A percentile compares a stretch with the other conserved stretches of the same genome.
Evolutionary conservation across 306 rosid species (phyloP).

Genomic region (Crataegus laevigata): DNA sequence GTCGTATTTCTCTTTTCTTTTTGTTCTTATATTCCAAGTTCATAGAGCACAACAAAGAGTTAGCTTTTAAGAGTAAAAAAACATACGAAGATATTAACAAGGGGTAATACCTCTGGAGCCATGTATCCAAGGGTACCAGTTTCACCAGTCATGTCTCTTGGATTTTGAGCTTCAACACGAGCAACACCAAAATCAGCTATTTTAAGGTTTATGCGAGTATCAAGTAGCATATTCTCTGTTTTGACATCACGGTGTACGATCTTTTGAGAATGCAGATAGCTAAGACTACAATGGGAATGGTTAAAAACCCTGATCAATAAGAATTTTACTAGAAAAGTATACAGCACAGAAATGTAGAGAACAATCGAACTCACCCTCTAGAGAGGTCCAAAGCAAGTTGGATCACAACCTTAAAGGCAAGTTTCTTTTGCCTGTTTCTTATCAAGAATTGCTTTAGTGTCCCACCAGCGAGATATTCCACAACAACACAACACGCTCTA

Average conservation of each 20-base stretch:
- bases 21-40: not conserved
- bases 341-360: not conserved
- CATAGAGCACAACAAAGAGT: not conserved
- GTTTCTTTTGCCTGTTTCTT: slow-evolving; percentile 45
- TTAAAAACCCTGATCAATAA: not conserved
- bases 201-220: slow-evolving; percentile 26
- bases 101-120: slow-evolving; percentile 64
- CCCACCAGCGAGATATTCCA: slow-evolving; percentile 53
- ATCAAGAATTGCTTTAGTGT: slow-evolving; percentile 50
- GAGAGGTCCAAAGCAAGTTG: slow-evolving; percentile 61
- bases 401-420: slow-evolving; percentile 46
- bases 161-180: slow-evolving; percentile 73
- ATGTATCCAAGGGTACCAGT: slow-evolving; percentile 81
- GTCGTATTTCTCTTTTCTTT: not conserved
- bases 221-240: slow-evolving; percentile 61
- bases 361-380: slow-evolving; percentile 42
- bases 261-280: slow-evolving; percentile 62
- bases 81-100: not conserved
- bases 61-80: not conserved
- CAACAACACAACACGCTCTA: slow-evolving; percentile 66
- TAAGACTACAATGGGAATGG: slow-evolving; percentile 35
- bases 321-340: not conserved
- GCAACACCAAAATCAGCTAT: slow-evolving; percentile 80
- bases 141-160: slow-evolving; percentile 77
- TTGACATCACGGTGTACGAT: slow-evolving; percentile 73